phyloP scores from a whole-genome alignment of 129 eudicot genomes.

The Artemisia annua region DNA sequence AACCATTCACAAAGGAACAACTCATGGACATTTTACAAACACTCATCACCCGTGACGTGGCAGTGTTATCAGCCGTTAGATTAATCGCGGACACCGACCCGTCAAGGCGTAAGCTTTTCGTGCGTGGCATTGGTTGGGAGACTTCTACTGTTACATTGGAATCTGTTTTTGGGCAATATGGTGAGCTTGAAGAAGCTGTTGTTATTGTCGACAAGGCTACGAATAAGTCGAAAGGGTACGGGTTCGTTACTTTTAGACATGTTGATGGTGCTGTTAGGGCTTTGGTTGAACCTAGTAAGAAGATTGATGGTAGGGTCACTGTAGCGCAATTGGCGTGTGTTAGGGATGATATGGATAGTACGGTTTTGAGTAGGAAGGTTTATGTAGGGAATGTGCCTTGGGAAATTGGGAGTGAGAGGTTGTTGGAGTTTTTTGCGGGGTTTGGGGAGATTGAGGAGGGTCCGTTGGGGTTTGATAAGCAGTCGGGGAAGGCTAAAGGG shows the following conservation, averaged over 20 bases:
- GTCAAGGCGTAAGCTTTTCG: conserved; percentile 70
- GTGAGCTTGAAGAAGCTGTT: conserved; percentile 75
- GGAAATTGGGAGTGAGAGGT: conserved; percentile 61
- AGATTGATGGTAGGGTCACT: conserved; percentile 85
- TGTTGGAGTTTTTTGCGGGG: conserved; percentile 53
- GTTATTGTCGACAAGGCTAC: conserved; percentile 71
- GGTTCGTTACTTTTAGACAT: conserved; percentile 84
- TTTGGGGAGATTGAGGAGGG: conserved; percentile 94
- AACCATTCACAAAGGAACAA: conserved; percentile 63
- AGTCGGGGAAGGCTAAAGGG: conserved; percentile 71
- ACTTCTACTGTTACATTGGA: conserved; percentile 73
- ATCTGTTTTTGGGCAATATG: conserved; percentile 50
- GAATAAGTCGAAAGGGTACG: conserved; percentile 81
- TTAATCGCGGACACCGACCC: conserved; percentile 64
- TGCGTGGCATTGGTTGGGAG: conserved; percentile 85
- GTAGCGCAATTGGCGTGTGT: conserved; percentile 78
- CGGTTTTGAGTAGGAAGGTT: conserved; percentile 74
- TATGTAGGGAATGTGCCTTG: conserved; percentile 88
- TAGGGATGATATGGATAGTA: conserved; percentile 31
- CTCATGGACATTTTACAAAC: conserved; percentile 58
- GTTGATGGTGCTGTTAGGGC: conserved; percentile 78
- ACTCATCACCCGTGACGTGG: conserved; percentile 64
- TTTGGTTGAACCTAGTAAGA: conserved; percentile 68
- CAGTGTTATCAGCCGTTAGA: conserved; percentile 59
- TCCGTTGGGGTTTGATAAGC: conserved; percentile 90